A percentile compares a stretch with the other conserved stretches of the same genome.
Evolutionary conservation across 495 filamentous ascomycete species (phyloP).

Genomic region (Podospora pseudocomata): DNA sequence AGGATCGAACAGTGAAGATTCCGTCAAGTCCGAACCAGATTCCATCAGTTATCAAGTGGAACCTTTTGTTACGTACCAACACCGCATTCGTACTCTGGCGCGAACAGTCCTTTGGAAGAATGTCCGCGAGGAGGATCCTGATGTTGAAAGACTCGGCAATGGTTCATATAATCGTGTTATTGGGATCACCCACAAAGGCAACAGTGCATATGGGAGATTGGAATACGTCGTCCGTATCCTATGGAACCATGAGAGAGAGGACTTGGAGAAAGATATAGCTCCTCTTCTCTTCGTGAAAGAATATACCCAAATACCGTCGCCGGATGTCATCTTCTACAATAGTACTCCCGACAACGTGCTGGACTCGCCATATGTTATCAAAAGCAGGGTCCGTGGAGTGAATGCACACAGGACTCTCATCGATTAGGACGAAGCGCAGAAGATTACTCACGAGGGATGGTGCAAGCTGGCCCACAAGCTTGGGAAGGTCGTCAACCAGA

Average conservation of each 20-base stretch:
- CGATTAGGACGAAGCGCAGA: not conserved
- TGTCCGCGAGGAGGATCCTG: not conserved
- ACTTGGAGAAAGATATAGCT: not conserved
- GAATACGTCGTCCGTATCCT: conserved; percentile 11
- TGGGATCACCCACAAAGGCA: not conserved
- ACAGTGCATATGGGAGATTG: not conserved
- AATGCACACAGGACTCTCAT: not conserved
- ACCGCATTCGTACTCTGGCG: not conserved
- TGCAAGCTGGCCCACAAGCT: not conserved
- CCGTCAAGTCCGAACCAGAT: not conserved
- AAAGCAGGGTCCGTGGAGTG: conserved; percentile 5
- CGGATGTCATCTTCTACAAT: conserved; percentile 2
- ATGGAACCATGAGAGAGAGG: not conserved
- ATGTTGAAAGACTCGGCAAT: not conserved
- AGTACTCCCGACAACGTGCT: not conserved
- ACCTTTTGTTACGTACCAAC: not conserved
- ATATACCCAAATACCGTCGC: not conserved
- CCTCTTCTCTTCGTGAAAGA: conserved; percentile 3
- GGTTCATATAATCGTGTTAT: conserved; percentile 12
- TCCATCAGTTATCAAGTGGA: not conserved
- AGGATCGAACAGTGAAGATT: too few relatives aligned
- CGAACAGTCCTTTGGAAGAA: not conserved
- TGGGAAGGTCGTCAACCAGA: not conserved
- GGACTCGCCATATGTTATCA: not conserved
- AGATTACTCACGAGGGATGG: not conserved